Base-by-base conservation (phyloP, 352 stramenopile genomes). In the Phytophthora crassamura region DNA sequence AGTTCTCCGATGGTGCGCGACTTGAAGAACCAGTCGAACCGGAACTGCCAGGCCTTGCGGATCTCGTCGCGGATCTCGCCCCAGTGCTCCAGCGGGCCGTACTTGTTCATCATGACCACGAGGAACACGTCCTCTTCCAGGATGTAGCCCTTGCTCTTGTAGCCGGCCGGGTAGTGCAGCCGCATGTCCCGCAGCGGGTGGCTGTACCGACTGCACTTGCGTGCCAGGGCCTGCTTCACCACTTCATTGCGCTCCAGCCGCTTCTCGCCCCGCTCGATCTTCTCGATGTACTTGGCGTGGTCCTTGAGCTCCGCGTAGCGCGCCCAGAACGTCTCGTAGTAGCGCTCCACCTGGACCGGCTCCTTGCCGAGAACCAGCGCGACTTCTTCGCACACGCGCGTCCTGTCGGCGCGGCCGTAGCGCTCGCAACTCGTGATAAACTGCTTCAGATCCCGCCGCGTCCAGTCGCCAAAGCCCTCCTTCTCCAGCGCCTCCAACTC, bases 11-110 rank as follows among this genome's bases (percentile, higher is more conserved):
- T 96, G 62, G 93, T 99, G 39, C 97, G 86, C 33, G 94, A 99
- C 80, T 99, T 99, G 82, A 99, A 99, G 68, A 99, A 99, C 97
- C 97, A 99, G 75, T 99, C 95, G 60, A 99, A 99, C 10, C 97
- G 93, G 75, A 99, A 99, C 71, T 99, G 97, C 96, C 96, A 99
- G 15, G 96, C 95, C 51, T 97, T 96, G 60, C 93, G 89, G 67
- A 99, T 99, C 76, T 99, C 96, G 64, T 99, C 93, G 30, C 97
- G 93, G 70, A 99, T 99, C 62, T 98, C 88, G 66, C 98, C 97
- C 81, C 97, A 98, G 70, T 98, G 94, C 67, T 93, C 87, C 35
- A 98, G 86, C 59, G 98, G 98, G 0, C 97, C 97, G 77, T 99
- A 98, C 52, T 97, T 93, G 82, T 99, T 97, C 96, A 99, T 99